These are phyloP conservation scores for Agarophyton chilense DNA, from an alignment of 23 red algal genomes.

Conservation along the genomic window DNA sequence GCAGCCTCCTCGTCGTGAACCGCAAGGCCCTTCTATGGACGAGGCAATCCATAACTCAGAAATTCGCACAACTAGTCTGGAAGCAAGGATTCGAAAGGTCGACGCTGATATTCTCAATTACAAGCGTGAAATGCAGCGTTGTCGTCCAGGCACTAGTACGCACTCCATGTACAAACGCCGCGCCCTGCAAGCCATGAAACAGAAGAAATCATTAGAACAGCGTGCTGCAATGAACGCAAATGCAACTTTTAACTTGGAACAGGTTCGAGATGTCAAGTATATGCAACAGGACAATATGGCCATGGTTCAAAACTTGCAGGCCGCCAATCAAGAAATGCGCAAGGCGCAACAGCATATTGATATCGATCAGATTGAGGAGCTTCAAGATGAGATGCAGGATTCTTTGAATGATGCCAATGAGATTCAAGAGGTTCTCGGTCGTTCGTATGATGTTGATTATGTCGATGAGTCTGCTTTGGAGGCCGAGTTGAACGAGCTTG, in stretches of 20 bases:
- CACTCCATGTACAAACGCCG: constrained; percentile 79
- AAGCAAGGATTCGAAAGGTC: constrained; percentile 55
- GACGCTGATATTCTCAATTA: constrained; percentile 78
- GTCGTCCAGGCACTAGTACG: constrained; percentile 53
- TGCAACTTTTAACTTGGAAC: constrained; percentile 74
- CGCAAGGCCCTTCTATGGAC: constrained; percentile 57
- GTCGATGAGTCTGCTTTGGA: constrained; percentile 69
- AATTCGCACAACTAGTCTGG: constrained; percentile 34
- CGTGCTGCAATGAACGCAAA: constrained; percentile 62
- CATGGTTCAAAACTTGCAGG: constrained; percentile 64
- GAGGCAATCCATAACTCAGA: constrained; percentile 58
- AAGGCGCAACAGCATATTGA: constrained; percentile 61
- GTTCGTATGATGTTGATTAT: constrained; percentile 69
- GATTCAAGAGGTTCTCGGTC: constrained; percentile 71
- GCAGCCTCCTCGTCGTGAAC: constrained; percentile 35
- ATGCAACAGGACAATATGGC: constrained; percentile 75
- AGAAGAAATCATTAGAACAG: constrained; percentile 72
- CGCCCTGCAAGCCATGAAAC: constrained; percentile 77
- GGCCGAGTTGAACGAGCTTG: constrained; percentile 79
- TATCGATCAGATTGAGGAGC: constrained; percentile 64
- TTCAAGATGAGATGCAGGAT: constrained; percentile 82
- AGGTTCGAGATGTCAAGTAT: constrained; percentile 66
- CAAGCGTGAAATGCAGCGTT: constrained; percentile 83
- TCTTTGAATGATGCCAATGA: constrained; percentile 55
- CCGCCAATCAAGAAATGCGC: constrained; percentile 56